Conservation (phyloP, 2,329 filamentous ascomycete species). For the Lecanicillium sp. region DNA sequence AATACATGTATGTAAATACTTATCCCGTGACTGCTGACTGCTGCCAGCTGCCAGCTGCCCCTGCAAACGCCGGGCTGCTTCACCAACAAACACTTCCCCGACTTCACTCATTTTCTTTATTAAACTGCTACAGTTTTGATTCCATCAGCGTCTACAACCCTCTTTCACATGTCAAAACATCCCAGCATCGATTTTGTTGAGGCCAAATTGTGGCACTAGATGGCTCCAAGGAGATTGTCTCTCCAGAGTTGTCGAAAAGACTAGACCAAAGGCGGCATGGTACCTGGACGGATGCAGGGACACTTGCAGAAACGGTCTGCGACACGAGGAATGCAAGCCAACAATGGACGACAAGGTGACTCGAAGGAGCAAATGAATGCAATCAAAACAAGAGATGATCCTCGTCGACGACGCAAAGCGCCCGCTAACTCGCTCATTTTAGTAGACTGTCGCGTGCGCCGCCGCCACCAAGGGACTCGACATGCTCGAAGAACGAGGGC, state of each 20-base stretch:
- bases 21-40: too few species aligned
- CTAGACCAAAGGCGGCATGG: slow-evolving; percentile 5
- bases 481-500: not conserved
- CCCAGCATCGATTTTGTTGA: slow-evolving; percentile 1
- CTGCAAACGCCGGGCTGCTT: too few species aligned
- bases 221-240: not conserved
- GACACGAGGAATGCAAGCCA: slow-evolving; percentile 4
- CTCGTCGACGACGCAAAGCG: not conserved
- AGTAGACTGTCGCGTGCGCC: not conserved
- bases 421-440: not conserved
- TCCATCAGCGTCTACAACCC: not conserved
- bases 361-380: not conserved
- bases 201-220: slow-evolving; percentile 2
- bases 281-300: not conserved
- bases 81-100: not conserved
- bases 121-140: not conserved
- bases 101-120: not conserved
- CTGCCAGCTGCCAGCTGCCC: not conserved
- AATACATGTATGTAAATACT: too few species aligned
- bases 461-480: not conserved
- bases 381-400: not conserved
- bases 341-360: not conserved
- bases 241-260: not conserved
- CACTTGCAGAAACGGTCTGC: not conserved
- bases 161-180: not conserved